A percentile compares a stretch with the other conserved stretches of the same genome.
Conservation (phyloP, 176 grass and related monocot genomes). For the Bolboschoenus planiculmis region DNA sequence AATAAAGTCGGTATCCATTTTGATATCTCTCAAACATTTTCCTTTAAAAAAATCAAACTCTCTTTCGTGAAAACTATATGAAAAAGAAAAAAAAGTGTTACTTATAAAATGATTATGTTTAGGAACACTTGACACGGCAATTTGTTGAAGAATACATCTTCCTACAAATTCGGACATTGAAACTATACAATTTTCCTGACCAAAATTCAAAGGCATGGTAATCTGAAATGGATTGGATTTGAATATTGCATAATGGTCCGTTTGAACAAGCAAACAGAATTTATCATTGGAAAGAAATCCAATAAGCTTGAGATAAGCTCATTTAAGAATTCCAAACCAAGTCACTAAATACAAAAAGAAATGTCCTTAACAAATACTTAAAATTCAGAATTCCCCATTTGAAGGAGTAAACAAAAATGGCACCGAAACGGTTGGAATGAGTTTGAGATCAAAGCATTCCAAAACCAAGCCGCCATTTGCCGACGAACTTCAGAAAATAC, state of each 20-base stretch:
- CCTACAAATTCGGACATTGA: background rate
- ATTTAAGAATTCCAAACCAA: background rate
- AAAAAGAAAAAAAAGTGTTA: background rate
- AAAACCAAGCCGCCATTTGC: background rate
- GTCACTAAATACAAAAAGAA: too few relatives aligned
- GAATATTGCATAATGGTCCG: background rate
- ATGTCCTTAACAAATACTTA: too few relatives aligned
- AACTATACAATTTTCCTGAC: background rate
- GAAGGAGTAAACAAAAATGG: too few relatives aligned
- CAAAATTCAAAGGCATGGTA: background rate
- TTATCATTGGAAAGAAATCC: background rate
- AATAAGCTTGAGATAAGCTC: background rate
- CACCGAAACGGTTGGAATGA: too few relatives aligned
- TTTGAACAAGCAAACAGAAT: background rate
- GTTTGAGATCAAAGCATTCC: too few relatives aligned
- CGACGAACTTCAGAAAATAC: background rate
- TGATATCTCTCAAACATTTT: too few relatives aligned
- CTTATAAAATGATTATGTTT: background rate
- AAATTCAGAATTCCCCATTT: too few relatives aligned
- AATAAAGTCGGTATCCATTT: too few relatives aligned
- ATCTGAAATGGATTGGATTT: background rate
- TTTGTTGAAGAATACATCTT: background rate
- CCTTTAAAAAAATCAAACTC: too few relatives aligned
- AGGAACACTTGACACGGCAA: background rate
- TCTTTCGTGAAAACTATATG: too few relatives aligned